Evolutionary conservation across 768 basidiomycete genomes (phyloP), one percentile per base, ranked within the genome.

Genomic region (Symmetrospora coprosmae): DNA sequence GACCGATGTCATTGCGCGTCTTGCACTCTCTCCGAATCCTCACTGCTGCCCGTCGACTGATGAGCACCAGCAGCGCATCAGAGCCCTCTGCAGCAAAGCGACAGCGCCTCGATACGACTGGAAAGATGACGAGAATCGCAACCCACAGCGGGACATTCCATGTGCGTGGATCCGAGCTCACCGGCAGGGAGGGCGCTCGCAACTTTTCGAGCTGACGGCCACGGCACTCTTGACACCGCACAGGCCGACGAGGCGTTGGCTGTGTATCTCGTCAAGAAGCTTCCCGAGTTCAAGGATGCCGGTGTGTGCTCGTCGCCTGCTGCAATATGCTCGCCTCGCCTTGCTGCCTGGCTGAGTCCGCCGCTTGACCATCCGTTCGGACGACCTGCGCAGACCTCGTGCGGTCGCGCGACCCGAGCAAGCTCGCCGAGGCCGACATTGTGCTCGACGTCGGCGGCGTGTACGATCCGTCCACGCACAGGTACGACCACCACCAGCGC

Each of bases 191-290:
- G n/a, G n/a, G n/a, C n/a, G n/a, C n/a, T n/a, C n/a, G n/a, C n/a
- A n/a, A n/a, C n/a, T n/a, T n/a, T n/a, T n/a, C n/a, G n/a, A n/a
- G n/a, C n/a, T n/a, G n/a, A n/a, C n/a, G n/a, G n/a, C n/a, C n/a
- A n/a, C n/a, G n/a, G n/a, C n/a, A n/a, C n/a, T n/a, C n/a, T n/a
- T n/a, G n/a, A n/a, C n/a, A n/a, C n/a, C n/a, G n/a, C n/a, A n/a
- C 91, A 99, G 68, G 91, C 88, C 72, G 92, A 99, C 68, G 92
- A 99, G 74, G 89, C 90, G 0, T 79, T 97, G 31, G 94, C 92
- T 0, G 86, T 92, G 17, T 90, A 84, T 72, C 78, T 99, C 64
- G 77, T 99, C 30, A 82, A 82, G 48, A 81, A 81, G 66, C 91
- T 89, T 1, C 73, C 78, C 17, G 74, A 79, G 8, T 99, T 86